These are phyloP conservation scores for Limnomonas spitsbergensis DNA, from an alignment of 139 green algal genomes.

Conservation along the genomic window DNA sequence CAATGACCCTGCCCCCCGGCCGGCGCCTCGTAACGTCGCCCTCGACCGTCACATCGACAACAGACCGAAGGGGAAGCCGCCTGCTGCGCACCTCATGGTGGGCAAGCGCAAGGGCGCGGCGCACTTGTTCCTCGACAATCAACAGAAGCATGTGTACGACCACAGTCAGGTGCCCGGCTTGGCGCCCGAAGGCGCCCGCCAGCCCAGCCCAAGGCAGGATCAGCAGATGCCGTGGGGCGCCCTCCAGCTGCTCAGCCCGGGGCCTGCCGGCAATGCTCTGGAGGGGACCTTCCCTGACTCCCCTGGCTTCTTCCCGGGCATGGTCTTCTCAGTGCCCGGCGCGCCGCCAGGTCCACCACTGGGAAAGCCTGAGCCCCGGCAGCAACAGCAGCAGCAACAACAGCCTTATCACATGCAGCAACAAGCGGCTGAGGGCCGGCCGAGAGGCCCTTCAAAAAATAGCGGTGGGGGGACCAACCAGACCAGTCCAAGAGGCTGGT, in stretches of 20 bases:
- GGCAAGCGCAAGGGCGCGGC: not conserved
- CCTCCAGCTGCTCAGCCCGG: not conserved
- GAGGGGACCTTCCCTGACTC: conserved; percentile 42
- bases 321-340: conserved; percentile 30
- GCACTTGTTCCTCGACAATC: conserved; percentile 19
- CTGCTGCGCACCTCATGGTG: not conserved
- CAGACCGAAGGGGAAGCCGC: too few relatives aligned
- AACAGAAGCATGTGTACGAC: conserved; percentile 27
- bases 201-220: not conserved
- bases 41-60: too few relatives aligned
- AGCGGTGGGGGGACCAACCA: too few relatives aligned
- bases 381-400: too few relatives aligned
- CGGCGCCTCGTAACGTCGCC: too few relatives aligned
- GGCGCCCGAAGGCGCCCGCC: not conserved
- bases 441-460: not conserved
- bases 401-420: not conserved
- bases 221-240: not conserved
- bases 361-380: too few relatives aligned
- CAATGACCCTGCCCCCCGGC: too few relatives aligned
- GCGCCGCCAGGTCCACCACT: not conserved
- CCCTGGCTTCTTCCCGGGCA: conserved; percentile 33
- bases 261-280: not conserved
- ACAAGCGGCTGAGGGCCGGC: not conserved
- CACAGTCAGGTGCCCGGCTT: conserved; percentile 25
- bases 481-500: too few relatives aligned